A percentile compares a stretch with the other conserved stretches of the same genome.
These are phyloP conservation scores for Suhomyces tanzawaensis DNA, from an alignment of 805 yeast species.

Conservation along the genomic window DNA sequence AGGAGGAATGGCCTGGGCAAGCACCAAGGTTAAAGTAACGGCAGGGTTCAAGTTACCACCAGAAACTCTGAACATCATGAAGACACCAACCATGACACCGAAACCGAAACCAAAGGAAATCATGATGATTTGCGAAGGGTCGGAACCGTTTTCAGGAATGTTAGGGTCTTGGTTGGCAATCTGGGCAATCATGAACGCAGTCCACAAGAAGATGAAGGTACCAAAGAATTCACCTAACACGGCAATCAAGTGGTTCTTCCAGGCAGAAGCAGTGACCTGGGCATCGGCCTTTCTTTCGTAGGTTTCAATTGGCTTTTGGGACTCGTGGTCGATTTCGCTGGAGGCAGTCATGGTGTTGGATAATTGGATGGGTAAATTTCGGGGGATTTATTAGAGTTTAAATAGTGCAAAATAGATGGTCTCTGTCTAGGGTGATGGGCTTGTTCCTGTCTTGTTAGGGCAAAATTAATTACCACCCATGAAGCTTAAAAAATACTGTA, in stretches of 20 bases:
- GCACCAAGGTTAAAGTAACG: constrained; percentile 70
- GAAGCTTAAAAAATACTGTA: too few species aligned
- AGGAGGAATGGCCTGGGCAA: constrained; percentile 72
- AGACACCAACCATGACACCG: constrained; percentile 73
- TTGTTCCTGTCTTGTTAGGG: too few species aligned
- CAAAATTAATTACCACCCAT: too few species aligned
- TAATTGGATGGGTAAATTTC: too few species aligned
- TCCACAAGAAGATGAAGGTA: constrained; percentile 79
- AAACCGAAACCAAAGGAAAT: constrained; percentile 86
- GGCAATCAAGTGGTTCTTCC: constrained; percentile 61
- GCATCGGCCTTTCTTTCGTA: constrained; percentile 24
- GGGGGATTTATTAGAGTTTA: too few species aligned
- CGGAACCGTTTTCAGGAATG: constrained; percentile 40
- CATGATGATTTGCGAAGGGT: constrained; percentile 71
- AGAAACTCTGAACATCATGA: constrained; percentile 68
- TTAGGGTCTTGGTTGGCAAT: constrained; percentile 64
- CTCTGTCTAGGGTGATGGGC: too few species aligned
- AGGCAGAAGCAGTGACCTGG: constrained; percentile 16
- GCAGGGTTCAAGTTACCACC: constrained; percentile 93
- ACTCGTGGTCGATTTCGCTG: constrained; percentile 23
- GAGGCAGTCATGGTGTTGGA: constrained; percentile 17
- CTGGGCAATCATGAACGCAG: constrained; percentile 80
- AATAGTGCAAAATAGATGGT: too few species aligned
- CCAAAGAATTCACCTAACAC: constrained; percentile 80
- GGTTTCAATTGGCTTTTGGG: constrained; percentile 24